phyloP scores from a whole-genome alignment of 1,284 basidiomycete species.

The Cryptococcus neoformans region DNA sequence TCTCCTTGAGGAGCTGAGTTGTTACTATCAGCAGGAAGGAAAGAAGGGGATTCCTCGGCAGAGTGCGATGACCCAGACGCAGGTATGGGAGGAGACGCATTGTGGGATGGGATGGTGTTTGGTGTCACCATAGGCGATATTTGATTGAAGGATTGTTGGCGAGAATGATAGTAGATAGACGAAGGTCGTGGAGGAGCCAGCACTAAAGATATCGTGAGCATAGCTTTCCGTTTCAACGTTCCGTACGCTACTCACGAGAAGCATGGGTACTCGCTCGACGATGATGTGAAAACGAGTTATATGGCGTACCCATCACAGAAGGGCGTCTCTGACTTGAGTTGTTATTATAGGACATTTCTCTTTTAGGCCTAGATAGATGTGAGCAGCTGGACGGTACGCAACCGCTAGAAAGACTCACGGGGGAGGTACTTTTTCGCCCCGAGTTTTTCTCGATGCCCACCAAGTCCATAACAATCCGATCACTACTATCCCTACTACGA shows the following conservation, averaged over 20 bases:
- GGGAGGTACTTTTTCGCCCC: conserved; percentile 37
- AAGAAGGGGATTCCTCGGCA: conserved; percentile 21
- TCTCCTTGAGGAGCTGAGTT: neutral
- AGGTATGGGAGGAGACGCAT: conserved; percentile 28
- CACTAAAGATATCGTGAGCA: conserved; percentile 11
- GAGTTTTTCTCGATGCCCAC: conserved; percentile 28
- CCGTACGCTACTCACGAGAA: conserved; percentile 22
- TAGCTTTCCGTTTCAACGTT: neutral
- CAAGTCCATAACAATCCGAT: conserved; percentile 21
- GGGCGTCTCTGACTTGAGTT: no score
- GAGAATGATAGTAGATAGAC: conserved; percentile 8
- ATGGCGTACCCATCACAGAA: no score
- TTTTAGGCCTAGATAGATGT: conserved; percentile 24
- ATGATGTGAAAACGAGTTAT: neutral
- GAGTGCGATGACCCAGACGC: conserved; percentile 13
- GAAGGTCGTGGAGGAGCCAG: conserved; percentile 17
- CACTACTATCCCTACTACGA: conserved; percentile 32
- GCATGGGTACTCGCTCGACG: conserved; percentile 32
- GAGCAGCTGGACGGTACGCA: neutral
- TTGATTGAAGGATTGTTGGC: neutral
- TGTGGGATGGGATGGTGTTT: conserved; percentile 15
- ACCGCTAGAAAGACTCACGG: conserved; percentile 32
- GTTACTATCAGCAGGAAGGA: neutral
- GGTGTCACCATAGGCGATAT: conserved; percentile 18
- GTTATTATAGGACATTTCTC: conserved; percentile 25